Conservation (phyloP, 352 stramenopile genomes). For the Pythium brassicae region DNA sequence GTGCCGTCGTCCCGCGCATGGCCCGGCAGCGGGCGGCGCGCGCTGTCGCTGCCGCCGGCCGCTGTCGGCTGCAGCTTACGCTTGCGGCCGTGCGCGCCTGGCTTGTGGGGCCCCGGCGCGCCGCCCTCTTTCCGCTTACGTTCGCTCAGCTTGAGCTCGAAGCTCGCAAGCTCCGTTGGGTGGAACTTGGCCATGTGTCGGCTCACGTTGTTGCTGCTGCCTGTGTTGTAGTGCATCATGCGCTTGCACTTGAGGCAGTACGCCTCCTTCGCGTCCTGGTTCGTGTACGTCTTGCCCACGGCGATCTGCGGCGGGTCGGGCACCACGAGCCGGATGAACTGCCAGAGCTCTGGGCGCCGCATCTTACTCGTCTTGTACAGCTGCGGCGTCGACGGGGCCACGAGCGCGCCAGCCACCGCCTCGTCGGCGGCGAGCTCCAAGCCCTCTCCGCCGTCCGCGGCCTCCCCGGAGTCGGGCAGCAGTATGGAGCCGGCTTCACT, state of each 20-base stretch:
- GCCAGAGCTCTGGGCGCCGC: slow-evolving; percentile 47
- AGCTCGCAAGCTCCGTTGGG: slow-evolving; percentile 29
- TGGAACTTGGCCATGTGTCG: slow-evolving; percentile 56
- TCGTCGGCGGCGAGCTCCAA: slow-evolving; percentile 5
- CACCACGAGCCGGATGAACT: slow-evolving; percentile 51
- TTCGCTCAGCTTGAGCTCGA: slow-evolving; percentile 28
- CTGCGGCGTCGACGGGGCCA: slow-evolving; percentile 23
- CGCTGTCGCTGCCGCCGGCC: neutral
- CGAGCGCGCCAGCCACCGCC: neutral
- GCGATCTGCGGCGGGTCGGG: slow-evolving; percentile 37
- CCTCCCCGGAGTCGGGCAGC: neutral
- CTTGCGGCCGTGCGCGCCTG: slow-evolving; percentile 17
- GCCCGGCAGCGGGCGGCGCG: neutral
- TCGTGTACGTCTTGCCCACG: slow-evolving; percentile 38
- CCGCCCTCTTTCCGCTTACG: neutral
- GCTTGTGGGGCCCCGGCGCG: too few species aligned
- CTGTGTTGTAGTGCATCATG: slow-evolving; percentile 53
- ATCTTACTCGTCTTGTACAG: slow-evolving; percentile 60
- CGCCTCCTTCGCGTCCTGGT: slow-evolving; percentile 47
- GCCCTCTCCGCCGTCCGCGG: slow-evolving; percentile 5
- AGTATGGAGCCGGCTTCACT: neutral
- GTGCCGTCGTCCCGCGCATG: neutral
- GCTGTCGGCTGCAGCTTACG: slow-evolving; percentile 13
- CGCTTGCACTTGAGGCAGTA: slow-evolving; percentile 56
- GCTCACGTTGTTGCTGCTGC: slow-evolving; percentile 53